These are phyloP conservation scores for Moricandia arvensis DNA, from an alignment of 345 rosid species.

Conservation along the genomic window DNA sequence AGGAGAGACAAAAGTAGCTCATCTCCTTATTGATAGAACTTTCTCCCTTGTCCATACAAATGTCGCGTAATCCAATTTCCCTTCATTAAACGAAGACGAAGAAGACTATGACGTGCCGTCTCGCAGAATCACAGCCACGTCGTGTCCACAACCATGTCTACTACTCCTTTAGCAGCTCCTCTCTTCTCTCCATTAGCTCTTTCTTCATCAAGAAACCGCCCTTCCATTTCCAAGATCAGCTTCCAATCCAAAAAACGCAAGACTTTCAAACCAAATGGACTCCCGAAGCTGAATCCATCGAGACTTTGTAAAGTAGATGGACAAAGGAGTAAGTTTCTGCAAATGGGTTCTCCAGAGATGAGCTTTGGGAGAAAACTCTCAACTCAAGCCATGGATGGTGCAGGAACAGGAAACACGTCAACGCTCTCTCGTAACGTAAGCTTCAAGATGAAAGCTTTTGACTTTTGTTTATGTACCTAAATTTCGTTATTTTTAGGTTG, in stretches of 20 bases:
- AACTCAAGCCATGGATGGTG: slow-evolving; percentile 43
- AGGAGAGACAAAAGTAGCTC: slow-evolving; percentile 12
- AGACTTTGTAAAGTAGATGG: not conserved
- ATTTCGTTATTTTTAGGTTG: no score
- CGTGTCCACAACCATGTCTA: slow-evolving; percentile 41
- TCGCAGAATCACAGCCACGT: slow-evolving; percentile 14
- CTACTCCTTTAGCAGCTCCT: slow-evolving; percentile 40
- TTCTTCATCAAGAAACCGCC: slow-evolving; percentile 1
- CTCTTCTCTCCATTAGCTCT: slow-evolving; percentile 31
- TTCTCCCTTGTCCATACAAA: slow-evolving; percentile 34
- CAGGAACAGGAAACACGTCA: slow-evolving; percentile 46
- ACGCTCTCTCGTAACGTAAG: slow-evolving; percentile 51
- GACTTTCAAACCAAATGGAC: not conserved
- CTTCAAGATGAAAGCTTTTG: not conserved
- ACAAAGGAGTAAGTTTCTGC: slow-evolving; percentile 41
- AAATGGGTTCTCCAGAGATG: slow-evolving; percentile 40
- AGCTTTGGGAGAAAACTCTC: slow-evolving; percentile 33
- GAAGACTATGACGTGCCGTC: slow-evolving; percentile 28
- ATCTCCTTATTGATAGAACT: slow-evolving; percentile 13
- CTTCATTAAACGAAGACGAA: slow-evolving; percentile 1
- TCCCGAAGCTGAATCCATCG: slow-evolving; percentile 11
- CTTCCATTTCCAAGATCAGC: slow-evolving; percentile 12
- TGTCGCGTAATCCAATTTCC: slow-evolving; percentile 17
- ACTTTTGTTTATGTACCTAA: not conserved
- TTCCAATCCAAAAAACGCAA: not conserved